Evolutionary conservation across 768 basidiomycete species (phyloP).

Genomic region (Pholiota microspora): DNA sequence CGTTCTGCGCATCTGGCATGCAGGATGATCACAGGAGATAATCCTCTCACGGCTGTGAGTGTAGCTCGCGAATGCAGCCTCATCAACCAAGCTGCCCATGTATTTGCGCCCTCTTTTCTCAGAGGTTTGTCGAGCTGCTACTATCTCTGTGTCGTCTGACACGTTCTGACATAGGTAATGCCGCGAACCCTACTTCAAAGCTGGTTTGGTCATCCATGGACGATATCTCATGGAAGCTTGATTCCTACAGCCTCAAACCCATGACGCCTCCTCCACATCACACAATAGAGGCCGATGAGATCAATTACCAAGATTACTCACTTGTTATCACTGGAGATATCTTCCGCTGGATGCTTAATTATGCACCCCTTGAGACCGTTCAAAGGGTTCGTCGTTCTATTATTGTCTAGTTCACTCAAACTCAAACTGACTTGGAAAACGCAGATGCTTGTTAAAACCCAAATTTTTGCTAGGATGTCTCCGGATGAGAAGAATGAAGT

Average conservation of each 20-base stretch:
- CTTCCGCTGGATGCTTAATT: conserved; percentile 97
- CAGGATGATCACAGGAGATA: conserved; percentile 98
- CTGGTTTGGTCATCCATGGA: conserved; percentile 94
- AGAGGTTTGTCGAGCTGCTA: conserved; percentile 46
- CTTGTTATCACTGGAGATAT: conserved; percentile 93
- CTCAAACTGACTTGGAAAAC: background rate
- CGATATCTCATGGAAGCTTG: conserved; percentile 79
- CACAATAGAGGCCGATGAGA: conserved; percentile 67
- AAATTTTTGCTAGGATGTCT: conserved; percentile 98
- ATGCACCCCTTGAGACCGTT: conserved; percentile 89
- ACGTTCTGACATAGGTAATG: conserved; percentile 43
- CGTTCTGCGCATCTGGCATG: conserved; percentile 89
- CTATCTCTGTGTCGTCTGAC: background rate
- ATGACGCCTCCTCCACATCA: conserved; percentile 67
- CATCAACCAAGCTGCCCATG: conserved; percentile 83
- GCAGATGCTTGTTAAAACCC: conserved; percentile 96
- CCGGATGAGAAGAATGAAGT: conserved; percentile 99
- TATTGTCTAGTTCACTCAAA: background rate
- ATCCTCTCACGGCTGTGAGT: conserved; percentile 93
- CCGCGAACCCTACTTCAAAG: conserved; percentile 50
- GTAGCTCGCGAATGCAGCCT: conserved; percentile 93
- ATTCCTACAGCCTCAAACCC: conserved; percentile 86
- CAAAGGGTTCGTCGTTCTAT: conserved; percentile 69
- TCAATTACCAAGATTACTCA: conserved; percentile 83
- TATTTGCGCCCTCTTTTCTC: conserved; percentile 81